These are phyloP conservation scores for Eucalyptus tenuipes DNA, from an alignment of 345 rosid species.

Conservation along the genomic window DNA sequence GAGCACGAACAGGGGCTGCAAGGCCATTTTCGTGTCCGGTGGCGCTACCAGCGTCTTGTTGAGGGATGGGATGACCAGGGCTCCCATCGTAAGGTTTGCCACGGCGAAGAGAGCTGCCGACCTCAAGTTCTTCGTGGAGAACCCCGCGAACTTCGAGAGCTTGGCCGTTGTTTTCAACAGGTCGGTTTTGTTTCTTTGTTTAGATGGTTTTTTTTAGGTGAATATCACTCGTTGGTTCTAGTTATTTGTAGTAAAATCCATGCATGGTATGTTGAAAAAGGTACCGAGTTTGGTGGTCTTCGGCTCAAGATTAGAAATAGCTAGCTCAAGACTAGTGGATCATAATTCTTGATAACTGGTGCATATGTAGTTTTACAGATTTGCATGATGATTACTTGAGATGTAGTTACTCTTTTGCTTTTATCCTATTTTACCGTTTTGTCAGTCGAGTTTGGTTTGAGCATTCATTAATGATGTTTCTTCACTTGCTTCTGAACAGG, in stretches of 20 bases:
- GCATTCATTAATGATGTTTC: background rate
- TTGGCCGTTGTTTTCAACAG: constrained; percentile 35
- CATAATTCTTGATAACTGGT: background rate
- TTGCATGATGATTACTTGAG: background rate
- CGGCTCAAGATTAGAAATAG: background rate
- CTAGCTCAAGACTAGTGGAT: background rate
- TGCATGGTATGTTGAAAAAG: background rate
- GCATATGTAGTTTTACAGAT: background rate
- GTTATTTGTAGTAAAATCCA: background rate
- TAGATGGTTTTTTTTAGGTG: background rate
- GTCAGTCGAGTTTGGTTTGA: background rate
- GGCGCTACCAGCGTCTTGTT: constrained; percentile 40
- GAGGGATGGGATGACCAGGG: constrained; percentile 64
- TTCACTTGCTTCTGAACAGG: constrained; percentile 5
- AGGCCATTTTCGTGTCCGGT: constrained; percentile 53
- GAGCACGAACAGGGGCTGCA: constrained; percentile 64
- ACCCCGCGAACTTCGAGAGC: constrained; percentile 33
- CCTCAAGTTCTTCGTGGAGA: constrained; percentile 52
- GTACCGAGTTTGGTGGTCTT: background rate
- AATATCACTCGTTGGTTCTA: background rate
- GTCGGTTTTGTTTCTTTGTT: background rate
- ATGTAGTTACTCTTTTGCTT: background rate
- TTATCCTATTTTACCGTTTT: background rate
- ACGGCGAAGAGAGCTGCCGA: constrained; percentile 38
- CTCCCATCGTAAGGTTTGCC: constrained; percentile 54